Conservation (phyloP, 495 filamentous ascomycete species). For the Platismatia glauca region DNA sequence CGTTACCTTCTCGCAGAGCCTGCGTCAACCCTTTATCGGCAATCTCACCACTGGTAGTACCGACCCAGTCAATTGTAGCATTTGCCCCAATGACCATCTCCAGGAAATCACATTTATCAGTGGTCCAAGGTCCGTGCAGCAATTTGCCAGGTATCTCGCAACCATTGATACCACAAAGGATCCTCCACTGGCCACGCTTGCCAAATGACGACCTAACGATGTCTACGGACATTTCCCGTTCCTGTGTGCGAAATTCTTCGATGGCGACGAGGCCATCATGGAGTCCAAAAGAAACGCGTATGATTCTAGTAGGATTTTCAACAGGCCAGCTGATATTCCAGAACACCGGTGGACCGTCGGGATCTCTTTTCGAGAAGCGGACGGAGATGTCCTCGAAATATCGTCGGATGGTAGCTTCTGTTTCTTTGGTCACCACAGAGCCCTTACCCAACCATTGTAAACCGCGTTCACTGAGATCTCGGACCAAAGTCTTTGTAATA, state of each 20-base stretch:
- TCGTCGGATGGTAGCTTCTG: slow-evolving; percentile 7
- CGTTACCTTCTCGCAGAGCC: slow-evolving; percentile 15
- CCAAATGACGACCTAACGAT: too few species aligned
- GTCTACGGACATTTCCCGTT: background rate
- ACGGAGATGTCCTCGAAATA: slow-evolving; percentile 4
- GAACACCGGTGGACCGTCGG: background rate
- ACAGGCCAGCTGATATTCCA: background rate
- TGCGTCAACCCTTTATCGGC: slow-evolving; percentile 17
- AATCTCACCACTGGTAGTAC: slow-evolving; percentile 17
- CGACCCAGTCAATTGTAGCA: slow-evolving; percentile 13
- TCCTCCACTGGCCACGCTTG: background rate
- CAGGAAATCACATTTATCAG: slow-evolving; percentile 36
- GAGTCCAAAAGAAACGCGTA: background rate
- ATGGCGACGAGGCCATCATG: slow-evolving; percentile 1
- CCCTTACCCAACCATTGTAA: slow-evolving; percentile 10
- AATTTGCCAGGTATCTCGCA: slow-evolving; percentile 23
- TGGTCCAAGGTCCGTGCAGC: slow-evolving; percentile 37
- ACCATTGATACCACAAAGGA: slow-evolving; percentile 4
- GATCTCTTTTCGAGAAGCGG: background rate
- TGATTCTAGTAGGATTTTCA: background rate
- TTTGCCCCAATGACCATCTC: slow-evolving; percentile 22
- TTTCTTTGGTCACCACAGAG: background rate
- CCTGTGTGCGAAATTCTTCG: background rate
- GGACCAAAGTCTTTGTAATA: slow-evolving; percentile 6
- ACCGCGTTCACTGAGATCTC: slow-evolving; percentile 2